Evolutionary conservation across 225 moss, liverwort and hornwort genomes (phyloP).

Genomic region (Antitrichia curtipendula): DNA sequence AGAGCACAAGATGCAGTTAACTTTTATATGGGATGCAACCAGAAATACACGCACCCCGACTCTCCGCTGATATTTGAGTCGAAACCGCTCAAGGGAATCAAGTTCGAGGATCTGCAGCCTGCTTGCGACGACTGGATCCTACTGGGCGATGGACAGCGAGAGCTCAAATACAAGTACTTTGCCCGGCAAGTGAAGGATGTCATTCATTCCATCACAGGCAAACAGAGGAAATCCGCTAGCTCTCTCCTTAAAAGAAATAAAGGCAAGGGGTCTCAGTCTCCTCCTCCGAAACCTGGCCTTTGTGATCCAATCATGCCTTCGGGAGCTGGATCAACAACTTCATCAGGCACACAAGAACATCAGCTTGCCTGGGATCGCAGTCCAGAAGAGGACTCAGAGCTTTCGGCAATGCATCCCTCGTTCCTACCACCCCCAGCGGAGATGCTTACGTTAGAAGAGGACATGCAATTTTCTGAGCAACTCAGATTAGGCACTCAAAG

Average conservation of each 20-base stretch:
- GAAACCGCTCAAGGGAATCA: conserved; percentile 9
- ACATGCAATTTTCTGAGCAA: neutral
- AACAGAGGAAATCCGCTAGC: neutral
- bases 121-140: neutral
- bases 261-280: neutral
- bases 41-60: neutral
- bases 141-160: neutral
- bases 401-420: neutral
- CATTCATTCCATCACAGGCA: neutral
- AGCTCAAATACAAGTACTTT: neutral
- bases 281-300: neutral
- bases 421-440: neutral
- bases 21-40: neutral
- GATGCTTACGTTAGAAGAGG: neutral
- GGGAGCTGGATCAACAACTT: neutral
- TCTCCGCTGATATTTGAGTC: neutral
- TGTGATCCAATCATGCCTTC: neutral
- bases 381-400: neutral
- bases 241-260: neutral
- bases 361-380: neutral
- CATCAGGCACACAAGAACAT: neutral
- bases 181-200: conserved; percentile 15
- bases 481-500: neutral
- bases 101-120: conserved; percentile 12
- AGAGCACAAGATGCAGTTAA: neutral